These are phyloP conservation scores for Hypocrella siamensis DNA, from an alignment of 2,329 filamentous ascomycete species.

Conservation along the genomic window DNA sequence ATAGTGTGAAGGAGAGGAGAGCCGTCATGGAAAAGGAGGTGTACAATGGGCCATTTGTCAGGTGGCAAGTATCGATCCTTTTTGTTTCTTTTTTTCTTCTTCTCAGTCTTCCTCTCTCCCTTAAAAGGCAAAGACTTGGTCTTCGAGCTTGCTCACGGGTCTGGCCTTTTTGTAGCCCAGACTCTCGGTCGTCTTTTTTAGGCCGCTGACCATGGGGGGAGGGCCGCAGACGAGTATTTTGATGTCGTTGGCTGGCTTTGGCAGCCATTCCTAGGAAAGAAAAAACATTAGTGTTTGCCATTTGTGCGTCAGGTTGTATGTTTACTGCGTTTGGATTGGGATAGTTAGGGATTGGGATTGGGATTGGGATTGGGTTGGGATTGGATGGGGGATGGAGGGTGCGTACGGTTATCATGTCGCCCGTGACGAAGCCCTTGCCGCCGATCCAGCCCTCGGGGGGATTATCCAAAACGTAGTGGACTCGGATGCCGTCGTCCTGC, in stretches of 20 bases:
- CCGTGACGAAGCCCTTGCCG: constrained; percentile 85
- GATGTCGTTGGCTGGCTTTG: constrained; percentile 69
- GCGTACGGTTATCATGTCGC: constrained; percentile 80
- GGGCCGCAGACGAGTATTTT: constrained; percentile 93
- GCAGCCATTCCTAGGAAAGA: constrained; percentile 46
- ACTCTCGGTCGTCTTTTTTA: constrained; percentile 89
- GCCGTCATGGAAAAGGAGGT: no score
- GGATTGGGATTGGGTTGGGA: background rate
- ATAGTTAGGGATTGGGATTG: no score
- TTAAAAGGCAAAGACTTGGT: constrained; percentile 91
- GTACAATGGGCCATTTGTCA: background rate
- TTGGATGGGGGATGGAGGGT: constrained; percentile 15
- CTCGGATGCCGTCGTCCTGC: constrained; percentile 66
- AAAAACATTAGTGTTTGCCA: no score
- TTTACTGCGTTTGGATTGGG: no score
- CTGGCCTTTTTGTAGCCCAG: constrained; percentile 85
- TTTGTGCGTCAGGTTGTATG: no score
- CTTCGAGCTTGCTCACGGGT: constrained; percentile 92
- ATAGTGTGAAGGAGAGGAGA: no score
- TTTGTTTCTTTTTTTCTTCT: background rate
- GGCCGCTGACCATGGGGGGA: constrained; percentile 87
- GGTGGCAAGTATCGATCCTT: no score
- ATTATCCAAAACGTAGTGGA: constrained; percentile 95
- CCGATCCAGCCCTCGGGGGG: constrained; percentile 84
- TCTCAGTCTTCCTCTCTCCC: no score